phyloP scores from a whole-genome alignment of 129 eudicot genomes.

The Kitagawia praeruptora region DNA sequence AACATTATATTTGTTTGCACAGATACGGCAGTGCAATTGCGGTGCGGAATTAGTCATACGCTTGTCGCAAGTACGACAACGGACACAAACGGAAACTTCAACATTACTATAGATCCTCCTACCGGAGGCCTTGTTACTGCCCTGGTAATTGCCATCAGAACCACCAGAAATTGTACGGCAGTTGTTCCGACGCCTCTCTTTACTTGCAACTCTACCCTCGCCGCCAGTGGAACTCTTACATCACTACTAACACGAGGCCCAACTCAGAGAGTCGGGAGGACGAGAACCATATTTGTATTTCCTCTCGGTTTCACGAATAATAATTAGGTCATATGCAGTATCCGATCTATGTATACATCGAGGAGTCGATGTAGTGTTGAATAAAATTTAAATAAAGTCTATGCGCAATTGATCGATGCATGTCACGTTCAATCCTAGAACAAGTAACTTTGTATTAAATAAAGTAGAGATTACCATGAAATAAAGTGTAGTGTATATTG shows the following conservation, averaged over 20 bases:
- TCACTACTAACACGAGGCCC: constrained; percentile 10
- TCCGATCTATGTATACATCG: not conserved
- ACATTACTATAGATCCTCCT: constrained; percentile 8
- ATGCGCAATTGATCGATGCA: too few relatives aligned
- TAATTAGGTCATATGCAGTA: not conserved
- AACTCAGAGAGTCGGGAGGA: not conserved
- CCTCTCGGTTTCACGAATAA: not conserved
- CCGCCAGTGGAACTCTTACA: constrained; percentile 16
- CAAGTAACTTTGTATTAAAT: too few relatives aligned
- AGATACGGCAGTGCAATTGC: constrained; percentile 44
- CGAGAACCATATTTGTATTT: not conserved
- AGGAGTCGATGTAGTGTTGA: not conserved
- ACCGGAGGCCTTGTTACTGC: not conserved
- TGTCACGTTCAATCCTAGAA: too few relatives aligned
- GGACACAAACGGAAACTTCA: constrained; percentile 20
- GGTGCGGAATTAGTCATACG: constrained; percentile 24
- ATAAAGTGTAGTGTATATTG: too few relatives aligned
- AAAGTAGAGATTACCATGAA: too few relatives aligned
- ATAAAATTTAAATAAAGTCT: too few relatives aligned
- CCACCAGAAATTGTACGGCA: constrained; percentile 20
- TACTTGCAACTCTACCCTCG: constrained; percentile 23
- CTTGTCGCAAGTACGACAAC: constrained; percentile 21
- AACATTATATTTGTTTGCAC: not conserved
- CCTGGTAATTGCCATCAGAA: too few relatives aligned
- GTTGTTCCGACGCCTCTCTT: constrained; percentile 31